Evolutionary conservation across 73 alveolate species (phyloP), one percentile per base, ranked within the genome.

Genomic region (Paramecium pentaurelia): DNA sequence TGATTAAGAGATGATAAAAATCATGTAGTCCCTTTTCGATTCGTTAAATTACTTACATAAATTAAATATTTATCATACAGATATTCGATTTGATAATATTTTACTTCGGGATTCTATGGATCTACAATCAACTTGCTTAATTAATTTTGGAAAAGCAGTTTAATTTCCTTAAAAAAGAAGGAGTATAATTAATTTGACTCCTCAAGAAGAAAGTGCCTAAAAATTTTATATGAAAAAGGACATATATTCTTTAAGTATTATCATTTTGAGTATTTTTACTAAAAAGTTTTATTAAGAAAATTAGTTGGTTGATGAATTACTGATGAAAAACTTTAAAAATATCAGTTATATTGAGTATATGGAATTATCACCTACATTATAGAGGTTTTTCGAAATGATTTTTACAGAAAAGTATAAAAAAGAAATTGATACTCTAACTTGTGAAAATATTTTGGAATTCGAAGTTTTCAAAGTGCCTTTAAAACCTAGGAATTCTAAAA

Each of bases 1-100:
- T 11, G 83, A 60, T 8, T 60, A 60, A 4, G 83, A 60, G 27
- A 30, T 9, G 95, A 93, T 93, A 49, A 58, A 94, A 83, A 64
- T 77, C 4, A 77, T 77, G 45, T 6, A 47, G 12, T 20, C 32
- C 4, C 70, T 60, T 34, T 60, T 60, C 27, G 0, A 8, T 34
- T 60, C 47, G 20, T 77, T 77, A 47, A 47, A 44, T 12, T 88
- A 88, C 47, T 37, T 88, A 16, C 94, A 88, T n/a, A 25, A 64
- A 44, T 40, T 59, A 20, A 60, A 80, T 27, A 88, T 88, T 49
- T 60, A 58, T 25, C 94, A 88, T 51, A 68, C 84, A 28, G 85
- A 88, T 45, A 88, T 88, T 25, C 37, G 75, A 42, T 60, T 59
- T 70, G 77, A 88, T 18, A 88, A 88, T 88, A 28, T 88, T 2